These are phyloP conservation scores for Phyllostachys edulis DNA, from an alignment of 176 grass and related monocot species.

Conservation along the genomic window DNA sequence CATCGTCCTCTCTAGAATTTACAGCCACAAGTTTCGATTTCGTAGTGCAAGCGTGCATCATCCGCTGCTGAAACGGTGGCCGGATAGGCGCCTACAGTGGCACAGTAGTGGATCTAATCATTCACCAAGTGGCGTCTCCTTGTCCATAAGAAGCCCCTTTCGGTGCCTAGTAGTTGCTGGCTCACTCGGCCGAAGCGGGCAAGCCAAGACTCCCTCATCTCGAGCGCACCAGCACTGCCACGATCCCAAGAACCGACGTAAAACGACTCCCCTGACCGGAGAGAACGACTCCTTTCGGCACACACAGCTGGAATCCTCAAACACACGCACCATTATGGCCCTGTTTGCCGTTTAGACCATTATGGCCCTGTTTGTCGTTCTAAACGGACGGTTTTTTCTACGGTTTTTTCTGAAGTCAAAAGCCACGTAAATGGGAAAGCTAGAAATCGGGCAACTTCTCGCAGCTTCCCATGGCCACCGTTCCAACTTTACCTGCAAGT, in stretches of 20 bases:
- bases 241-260: not conserved
- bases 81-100: not conserved
- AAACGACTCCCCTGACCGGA: constrained; percentile 10
- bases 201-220: not conserved
- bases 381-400: too few relatives aligned
- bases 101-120: not conserved
- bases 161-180: not conserved
- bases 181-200: not conserved
- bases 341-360: too few relatives aligned
- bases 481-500: too few relatives aligned
- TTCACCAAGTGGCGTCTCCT: constrained; percentile 20
- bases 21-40: not conserved
- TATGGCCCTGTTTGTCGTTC: too few relatives aligned
- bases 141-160: constrained; percentile 28
- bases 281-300: not conserved
- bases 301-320: not conserved
- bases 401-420: too few relatives aligned
- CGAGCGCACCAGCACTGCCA: not conserved
- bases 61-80: not conserved
- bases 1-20: not conserved
- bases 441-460: too few relatives aligned
- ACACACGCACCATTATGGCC: not conserved
- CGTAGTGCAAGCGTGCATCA: not conserved
- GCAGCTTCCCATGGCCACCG: too few relatives aligned
- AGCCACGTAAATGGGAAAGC: too few relatives aligned